These are phyloP conservation scores for Lolium perenne DNA, from an alignment of 176 grass and related monocot species.

Conservation along the genomic window DNA sequence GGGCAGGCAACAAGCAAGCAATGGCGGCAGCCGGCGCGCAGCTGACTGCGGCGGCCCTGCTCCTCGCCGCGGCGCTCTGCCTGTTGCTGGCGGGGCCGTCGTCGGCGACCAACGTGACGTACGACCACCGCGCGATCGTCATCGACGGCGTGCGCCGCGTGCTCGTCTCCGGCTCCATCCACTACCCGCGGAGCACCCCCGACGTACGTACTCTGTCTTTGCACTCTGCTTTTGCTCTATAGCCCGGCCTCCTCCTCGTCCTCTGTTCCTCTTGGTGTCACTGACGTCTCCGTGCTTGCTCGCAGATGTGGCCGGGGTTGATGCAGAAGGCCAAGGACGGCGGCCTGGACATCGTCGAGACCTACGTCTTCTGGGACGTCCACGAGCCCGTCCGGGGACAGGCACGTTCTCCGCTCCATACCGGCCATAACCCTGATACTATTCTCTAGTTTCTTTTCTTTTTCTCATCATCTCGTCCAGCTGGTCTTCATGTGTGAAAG, in stretches of 20 bases:
- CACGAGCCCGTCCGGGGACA: conserved; percentile 88
- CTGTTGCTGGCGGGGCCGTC: conserved; percentile 13
- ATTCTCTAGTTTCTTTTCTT: not conserved
- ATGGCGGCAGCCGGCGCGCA: conserved; percentile 34
- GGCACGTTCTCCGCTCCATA: conserved; percentile 46
- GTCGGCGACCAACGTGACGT: conserved; percentile 70
- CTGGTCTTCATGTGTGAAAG: conserved; percentile 39
- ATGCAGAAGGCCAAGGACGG: conserved; percentile 98
- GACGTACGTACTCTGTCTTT: conserved; percentile 48
- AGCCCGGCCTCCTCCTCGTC: not conserved
- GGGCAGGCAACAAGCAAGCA: conserved; percentile 17
- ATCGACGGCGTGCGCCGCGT: conserved; percentile 87
- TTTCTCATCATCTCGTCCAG: not conserved
- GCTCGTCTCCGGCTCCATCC: conserved; percentile 96
- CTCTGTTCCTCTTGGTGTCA: not conserved
- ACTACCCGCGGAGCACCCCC: conserved; percentile 97
- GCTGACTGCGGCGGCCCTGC: not conserved
- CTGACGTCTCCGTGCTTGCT: conserved; percentile 13
- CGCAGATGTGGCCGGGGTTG: conserved; percentile 97
- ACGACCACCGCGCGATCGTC: conserved; percentile 90
- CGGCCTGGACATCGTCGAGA: conserved; percentile 88
- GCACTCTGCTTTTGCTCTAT: not conserved
- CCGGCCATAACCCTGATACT: conserved; percentile 6
- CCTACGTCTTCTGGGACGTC: conserved; percentile 96
- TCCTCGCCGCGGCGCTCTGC: conserved; percentile 43